These are phyloP conservation scores for Cladosporium sphaerospermum DNA, from an alignment of 2,329 filamentous ascomycete species.

Conservation along the genomic window DNA sequence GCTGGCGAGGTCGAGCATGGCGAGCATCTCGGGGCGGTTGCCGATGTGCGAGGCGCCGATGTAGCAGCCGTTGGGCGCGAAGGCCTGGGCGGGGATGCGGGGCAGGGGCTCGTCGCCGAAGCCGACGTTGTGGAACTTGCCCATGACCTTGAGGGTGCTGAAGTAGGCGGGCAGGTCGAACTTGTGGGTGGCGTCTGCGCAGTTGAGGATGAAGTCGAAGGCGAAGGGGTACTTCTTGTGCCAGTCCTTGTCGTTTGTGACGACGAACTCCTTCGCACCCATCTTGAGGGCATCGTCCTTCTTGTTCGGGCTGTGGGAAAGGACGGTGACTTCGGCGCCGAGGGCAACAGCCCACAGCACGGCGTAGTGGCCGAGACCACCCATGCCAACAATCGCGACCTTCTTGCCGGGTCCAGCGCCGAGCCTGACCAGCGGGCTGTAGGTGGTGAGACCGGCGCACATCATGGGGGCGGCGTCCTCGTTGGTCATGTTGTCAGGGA, in stretches of 20 bases:
- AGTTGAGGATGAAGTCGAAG: slow-evolving; percentile 73
- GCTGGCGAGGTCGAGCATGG: slow-evolving; percentile 45
- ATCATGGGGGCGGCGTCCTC: slow-evolving; percentile 69
- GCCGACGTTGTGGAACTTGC: slow-evolving; percentile 69
- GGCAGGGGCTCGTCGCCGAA: slow-evolving; percentile 67
- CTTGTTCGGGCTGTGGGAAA: slow-evolving; percentile 55
- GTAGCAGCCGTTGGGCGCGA: slow-evolving; percentile 63
- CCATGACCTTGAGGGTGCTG: slow-evolving; percentile 73
- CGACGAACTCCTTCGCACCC: slow-evolving; percentile 56
- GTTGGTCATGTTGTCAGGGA: slow-evolving; percentile 62
- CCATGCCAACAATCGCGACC: slow-evolving; percentile 66
- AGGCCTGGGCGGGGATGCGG: slow-evolving; percentile 55
- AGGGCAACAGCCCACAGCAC: slow-evolving; percentile 46
- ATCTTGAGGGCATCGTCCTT: slow-evolving; percentile 54
- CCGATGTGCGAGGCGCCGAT: slow-evolving; percentile 48
- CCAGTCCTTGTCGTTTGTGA: slow-evolving; percentile 54
- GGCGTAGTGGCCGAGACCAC: slow-evolving; percentile 46
- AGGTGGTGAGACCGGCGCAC: slow-evolving; percentile 77
- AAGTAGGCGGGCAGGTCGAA: slow-evolving; percentile 70
- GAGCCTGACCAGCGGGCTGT: slow-evolving; percentile 69
- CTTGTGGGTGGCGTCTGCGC: slow-evolving; percentile 60
- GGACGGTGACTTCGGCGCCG: slow-evolving; percentile 56
- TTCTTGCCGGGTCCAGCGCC: slow-evolving; percentile 72
- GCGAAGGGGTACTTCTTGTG: slow-evolving; percentile 49
- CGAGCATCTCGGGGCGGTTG: slow-evolving; percentile 42